A percentile compares a stretch with the other conserved stretches of the same genome.
Evolutionary conservation across 2,329 filamentous ascomycete species (phyloP).

Genomic region (Fusarium avenaceum): DNA sequence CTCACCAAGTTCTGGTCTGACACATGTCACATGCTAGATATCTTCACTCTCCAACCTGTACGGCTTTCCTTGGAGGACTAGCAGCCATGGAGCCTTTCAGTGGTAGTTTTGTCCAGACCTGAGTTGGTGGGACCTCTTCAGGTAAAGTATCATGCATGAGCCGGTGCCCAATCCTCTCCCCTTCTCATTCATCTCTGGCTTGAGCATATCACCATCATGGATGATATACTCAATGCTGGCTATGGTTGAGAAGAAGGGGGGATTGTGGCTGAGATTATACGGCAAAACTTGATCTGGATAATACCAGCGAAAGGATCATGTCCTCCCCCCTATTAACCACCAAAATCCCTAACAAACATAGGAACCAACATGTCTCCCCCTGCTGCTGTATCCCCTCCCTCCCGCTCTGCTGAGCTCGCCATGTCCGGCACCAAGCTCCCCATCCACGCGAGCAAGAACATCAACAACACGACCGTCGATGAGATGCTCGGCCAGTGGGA

Average conservation of each 20-base stretch:
- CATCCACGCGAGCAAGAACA: conserved; percentile 35
- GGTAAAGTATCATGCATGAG: conserved; percentile 70
- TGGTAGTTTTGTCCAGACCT: conserved; percentile 56
- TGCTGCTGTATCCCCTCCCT: conserved; percentile 72
- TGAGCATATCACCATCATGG: background rate
- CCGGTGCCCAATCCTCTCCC: conserved; percentile 65
- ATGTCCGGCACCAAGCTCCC: conserved; percentile 51
- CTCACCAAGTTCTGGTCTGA: conserved; percentile 31
- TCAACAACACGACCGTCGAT: conserved; percentile 52
- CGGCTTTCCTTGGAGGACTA: conserved; percentile 33
- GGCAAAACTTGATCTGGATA: conserved; percentile 98
- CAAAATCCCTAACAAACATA: conserved; percentile 50
- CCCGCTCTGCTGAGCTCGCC: conserved; percentile 61
- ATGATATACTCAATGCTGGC: background rate
- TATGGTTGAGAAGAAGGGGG: conserved; percentile 17
- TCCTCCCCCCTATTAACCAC: conserved; percentile 65
- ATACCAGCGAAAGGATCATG: conserved; percentile 99
- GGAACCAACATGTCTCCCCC: conserved; percentile 73
- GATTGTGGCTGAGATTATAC: conserved; percentile 82
- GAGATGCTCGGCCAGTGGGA: conserved; percentile 82
- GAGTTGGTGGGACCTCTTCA: conserved; percentile 54
- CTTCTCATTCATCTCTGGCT: background rate
- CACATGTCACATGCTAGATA: conserved; percentile 45
- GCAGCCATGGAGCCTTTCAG: conserved; percentile 54
- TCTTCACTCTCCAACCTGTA: conserved; percentile 46